These are phyloP conservation scores for Achaetomium macrosporum DNA, from an alignment of 2,329 filamentous ascomycete genomes.

Conservation along the genomic window DNA sequence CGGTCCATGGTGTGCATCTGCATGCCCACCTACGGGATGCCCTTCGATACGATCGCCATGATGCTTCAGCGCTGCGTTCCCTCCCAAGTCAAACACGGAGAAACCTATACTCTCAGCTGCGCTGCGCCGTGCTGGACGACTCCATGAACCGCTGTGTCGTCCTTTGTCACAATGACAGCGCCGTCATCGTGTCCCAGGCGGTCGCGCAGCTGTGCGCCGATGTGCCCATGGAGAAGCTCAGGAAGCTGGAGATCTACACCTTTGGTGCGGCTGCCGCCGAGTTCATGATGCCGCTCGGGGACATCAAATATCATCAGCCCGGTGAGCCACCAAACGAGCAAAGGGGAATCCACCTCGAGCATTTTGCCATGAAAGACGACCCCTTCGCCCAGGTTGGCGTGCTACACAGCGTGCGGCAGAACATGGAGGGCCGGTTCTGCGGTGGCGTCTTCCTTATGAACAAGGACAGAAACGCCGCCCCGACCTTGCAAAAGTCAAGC, in stretches of 20 bases:
- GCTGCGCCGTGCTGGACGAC: conserved; percentile 31
- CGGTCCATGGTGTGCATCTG: conserved; percentile 45
- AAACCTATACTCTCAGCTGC: conserved; percentile 33
- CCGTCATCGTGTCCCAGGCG: conserved; percentile 32
- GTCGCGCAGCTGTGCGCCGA: conserved; percentile 35
- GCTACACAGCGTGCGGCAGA: conserved; percentile 31
- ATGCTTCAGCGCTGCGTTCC: conserved; percentile 30
- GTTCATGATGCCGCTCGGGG: conserved; percentile 33
- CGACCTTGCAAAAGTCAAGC: not conserved
- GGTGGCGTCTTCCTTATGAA: conserved; percentile 36
- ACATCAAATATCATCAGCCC: conserved; percentile 17
- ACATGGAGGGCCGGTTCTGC: conserved; percentile 34
- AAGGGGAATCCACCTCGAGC: conserved; percentile 31
- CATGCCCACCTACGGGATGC: conserved; percentile 44
- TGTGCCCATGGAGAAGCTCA: conserved; percentile 31
- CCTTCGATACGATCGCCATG: conserved; percentile 44
- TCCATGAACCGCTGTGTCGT: conserved; percentile 33
- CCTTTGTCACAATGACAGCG: conserved; percentile 36
- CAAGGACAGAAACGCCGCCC: conserved; percentile 3
- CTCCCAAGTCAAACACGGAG: conserved; percentile 28
- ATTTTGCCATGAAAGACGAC: conserved; percentile 33
- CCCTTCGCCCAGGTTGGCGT: conserved; percentile 36
- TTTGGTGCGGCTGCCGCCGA: conserved; percentile 37
- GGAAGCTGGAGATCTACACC: conserved; percentile 40
- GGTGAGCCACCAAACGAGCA: conserved; percentile 18